Base-by-base conservation (phyloP, 2,329 filamentous ascomycete genomes). In the Fusarium sp. region DNA sequence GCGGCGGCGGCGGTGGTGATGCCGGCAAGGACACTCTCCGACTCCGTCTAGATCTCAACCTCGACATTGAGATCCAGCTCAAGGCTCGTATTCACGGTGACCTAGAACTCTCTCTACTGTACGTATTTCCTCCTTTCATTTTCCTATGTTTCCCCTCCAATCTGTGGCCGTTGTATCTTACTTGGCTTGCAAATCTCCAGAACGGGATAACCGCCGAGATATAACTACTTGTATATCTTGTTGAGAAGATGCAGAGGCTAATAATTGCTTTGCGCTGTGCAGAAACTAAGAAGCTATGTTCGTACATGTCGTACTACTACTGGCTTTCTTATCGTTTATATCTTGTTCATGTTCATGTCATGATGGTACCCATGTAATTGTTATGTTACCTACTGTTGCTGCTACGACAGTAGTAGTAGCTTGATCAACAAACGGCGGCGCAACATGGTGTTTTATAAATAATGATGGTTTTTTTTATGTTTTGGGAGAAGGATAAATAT, bases 51-150 rank as follows among this genome's bases (percentile, higher is more conserved):
- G 93, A 96, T 78, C 84, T 94, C 65, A 96, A 96, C 79, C 83
- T 96, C 60, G 93, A 96, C 70, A 86, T 96, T 57, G 93, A 96
- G 81, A 92, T 96, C 66, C 91, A 94, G 75, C 86, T 96, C 67
- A 96, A 96, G 85, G 93, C 93, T 24, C 91, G 91, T 79, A 94
- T 96, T 71, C 90, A 94, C 75, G 94, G 94, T 76, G 94, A 97
- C 81, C 82, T 97, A 72, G 94, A 93, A 41, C 81, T 96, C 70
- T 91, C 90, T 71, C 85, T 96, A 74, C 81, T 87, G 85, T 87
- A 82, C 78, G 85, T 85, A 30, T 13, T n/a, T 14, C 37, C 7
- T 49, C n/a, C 40, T n/a, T 13, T 12, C 32, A 16, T 42, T 40
- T 24, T 42, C 25, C 51, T 27, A 25, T 40, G 18, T 24, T 18